Base-by-base conservation (phyloP, 352 stramenopile genomes). In the Phytophthora colocasiae region DNA sequence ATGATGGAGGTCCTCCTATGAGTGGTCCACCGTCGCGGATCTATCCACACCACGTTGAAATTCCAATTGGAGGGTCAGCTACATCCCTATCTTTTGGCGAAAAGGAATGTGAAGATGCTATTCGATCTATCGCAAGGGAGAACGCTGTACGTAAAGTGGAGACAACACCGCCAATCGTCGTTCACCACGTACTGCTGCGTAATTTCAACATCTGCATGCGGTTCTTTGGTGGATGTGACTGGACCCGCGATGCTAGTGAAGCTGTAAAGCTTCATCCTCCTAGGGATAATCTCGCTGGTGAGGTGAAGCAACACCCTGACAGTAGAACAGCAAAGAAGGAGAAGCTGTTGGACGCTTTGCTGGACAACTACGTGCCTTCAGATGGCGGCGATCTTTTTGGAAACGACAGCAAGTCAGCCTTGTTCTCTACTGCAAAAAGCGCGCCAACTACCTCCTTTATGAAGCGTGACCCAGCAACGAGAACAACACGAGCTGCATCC, bases 131-230 rank as follows among this genome's bases (percentile, higher is more conserved):
- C 38, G 74, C 83, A 45, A 70, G 83, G 15, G 89, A 95, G 56
- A 89, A 80, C 41, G 68, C 69, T 5, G 71, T 52, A 29, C 77
- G 73, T 36, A 90, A 89, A 50, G 54, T 81, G 17, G 49, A 71
- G 40, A 73, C 77, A 8, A 73, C 69, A 10, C 49, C 83, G 3
- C 86, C 88, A 1, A 56, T 95, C n/a, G 81, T 95, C 4, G 73
- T 93, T 22, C 89, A 81, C 34, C 85, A 92, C 39, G 80, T 96
- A n/a, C 58, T 96, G 15, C 63, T 96, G 26, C 87, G 89, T 32
- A 89, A 96, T 27, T 94, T 96, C 31, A 96, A 91, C 52, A 81
- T 96, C 45, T 92, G 88, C 71, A 92, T 95, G 80, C 83, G 87
- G 3, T 93, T 96, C 63, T 96, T 96, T 64, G 89, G 87, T 41